Conservation (phyloP, 495 filamentous ascomycete species). For the Margaritispora aquatica region DNA sequence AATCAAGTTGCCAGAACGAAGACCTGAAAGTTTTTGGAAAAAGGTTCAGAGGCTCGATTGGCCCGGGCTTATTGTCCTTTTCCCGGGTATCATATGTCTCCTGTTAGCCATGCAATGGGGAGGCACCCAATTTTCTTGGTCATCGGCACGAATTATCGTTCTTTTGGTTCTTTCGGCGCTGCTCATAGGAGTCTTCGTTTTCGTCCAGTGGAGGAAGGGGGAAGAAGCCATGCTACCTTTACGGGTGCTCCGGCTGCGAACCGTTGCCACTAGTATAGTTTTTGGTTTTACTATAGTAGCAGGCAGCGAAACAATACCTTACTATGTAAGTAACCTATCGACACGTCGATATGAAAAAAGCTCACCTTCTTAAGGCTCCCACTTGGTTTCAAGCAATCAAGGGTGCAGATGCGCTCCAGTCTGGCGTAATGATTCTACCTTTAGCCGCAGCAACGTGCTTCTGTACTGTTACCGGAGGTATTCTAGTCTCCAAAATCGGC, state of each 20-base stretch:
- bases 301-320: slow-evolving; percentile 19
- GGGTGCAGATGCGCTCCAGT: slow-evolving; percentile 47
- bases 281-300: background rate
- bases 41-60: slow-evolving; percentile 43
- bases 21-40: background rate
- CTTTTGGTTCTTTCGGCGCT: slow-evolving; percentile 29
- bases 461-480: slow-evolving; percentile 42
- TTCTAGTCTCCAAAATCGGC: slow-evolving; percentile 45
- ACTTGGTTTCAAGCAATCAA: slow-evolving; percentile 74
- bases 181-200: background rate
- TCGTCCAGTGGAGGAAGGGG: background rate
- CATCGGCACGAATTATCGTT: slow-evolving; percentile 33
- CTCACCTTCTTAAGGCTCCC: slow-evolving; percentile 25
- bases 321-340: slow-evolving; percentile 37
- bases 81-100: slow-evolving; percentile 46
- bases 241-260: background rate
- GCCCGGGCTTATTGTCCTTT: slow-evolving; percentile 40
- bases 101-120: slow-evolving; percentile 65
- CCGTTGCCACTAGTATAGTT: background rate
- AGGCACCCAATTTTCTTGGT: slow-evolving; percentile 48
- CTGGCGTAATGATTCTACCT: slow-evolving; percentile 64
- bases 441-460: slow-evolving; percentile 40
- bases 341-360: background rate
- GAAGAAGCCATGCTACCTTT: background rate
- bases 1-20: background rate